Evolutionary conservation across 805 yeast genomes (phyloP), one percentile per base, ranked within the genome.

Genomic region (Schizosaccharomyces osmophilus): DNA sequence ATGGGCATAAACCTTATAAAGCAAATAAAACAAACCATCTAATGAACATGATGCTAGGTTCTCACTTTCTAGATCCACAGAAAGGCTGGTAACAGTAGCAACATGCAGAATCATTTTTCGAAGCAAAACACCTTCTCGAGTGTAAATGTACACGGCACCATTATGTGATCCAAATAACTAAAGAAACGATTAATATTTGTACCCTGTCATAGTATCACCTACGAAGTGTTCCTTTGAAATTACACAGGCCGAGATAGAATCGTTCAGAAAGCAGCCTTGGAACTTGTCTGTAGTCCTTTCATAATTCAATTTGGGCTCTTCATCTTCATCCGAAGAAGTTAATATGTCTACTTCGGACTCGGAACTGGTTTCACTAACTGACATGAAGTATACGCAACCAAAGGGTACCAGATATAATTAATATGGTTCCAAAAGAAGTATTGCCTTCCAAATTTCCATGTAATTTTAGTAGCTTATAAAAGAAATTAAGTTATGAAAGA

Each of bases 161-260:
- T 57, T 57, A 19, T 57, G 60, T 3, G 60, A 57, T 2, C 60
- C 60, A 41, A 57, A 41, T n/a, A 57, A 19, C 60, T 57, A 22
- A 19, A n/a, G 26, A 15, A 31, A 13, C 11, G 4, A 11, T 19
- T 22, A 71, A 65, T 86, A 88, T 1, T 90, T 70, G 1, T 85
- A 72, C 0, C 97, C 97, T 0, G 93, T 80, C 66, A 93, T 96
- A 0, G 97, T 87, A 0, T 94, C 97, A 73, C 87, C 85, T 11
- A 85, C 80, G 63, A 84, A 80, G 45, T 83, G 75, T 1, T 74
- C 70, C 2, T 82, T 84, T 62, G 78, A 77, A 62, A 85, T 79
- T 19, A 75, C 72, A 63, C 84, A 80, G 0, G 87, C 73, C 1
- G 97, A 86, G 0, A 93, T 78, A 0, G 94, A 84, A 68, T 93